These are phyloP conservation scores for Russula abietina DNA, from an alignment of 768 basidiomycete genomes.

Conservation along the genomic window DNA sequence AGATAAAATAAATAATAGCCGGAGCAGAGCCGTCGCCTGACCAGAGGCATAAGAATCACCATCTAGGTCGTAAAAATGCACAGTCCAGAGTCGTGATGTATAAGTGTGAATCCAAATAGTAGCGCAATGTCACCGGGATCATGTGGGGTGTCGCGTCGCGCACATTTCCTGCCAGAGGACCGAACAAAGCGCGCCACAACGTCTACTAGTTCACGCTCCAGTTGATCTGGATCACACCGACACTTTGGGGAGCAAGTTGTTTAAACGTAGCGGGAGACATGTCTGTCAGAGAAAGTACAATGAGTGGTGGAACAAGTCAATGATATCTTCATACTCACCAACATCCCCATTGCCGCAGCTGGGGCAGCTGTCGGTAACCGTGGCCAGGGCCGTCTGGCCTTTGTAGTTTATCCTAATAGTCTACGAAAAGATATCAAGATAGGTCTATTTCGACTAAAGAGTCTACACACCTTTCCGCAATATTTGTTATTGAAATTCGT, in stretches of 20 bases:
- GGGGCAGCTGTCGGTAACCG: slow-evolving; percentile 20
- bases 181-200: background rate
- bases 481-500: background rate
- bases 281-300: slow-evolving; percentile 7
- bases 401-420: background rate
- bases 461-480: slow-evolving; percentile 18
- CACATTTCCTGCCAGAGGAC: slow-evolving; percentile 14
- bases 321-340: slow-evolving; percentile 10
- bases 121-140: background rate
- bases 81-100: background rate
- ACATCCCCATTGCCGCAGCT: slow-evolving; percentile 18
- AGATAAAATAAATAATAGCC: slow-evolving; percentile 12
- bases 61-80: slow-evolving; percentile 1
- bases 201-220: slow-evolving; percentile 4
- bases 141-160: background rate
- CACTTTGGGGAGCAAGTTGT: background rate
- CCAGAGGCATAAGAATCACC: slow-evolving; percentile 12
- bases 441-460: background rate
- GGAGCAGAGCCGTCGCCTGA: slow-evolving; percentile 10
- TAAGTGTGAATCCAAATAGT: background rate
- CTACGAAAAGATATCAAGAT: slow-evolving; percentile 8
- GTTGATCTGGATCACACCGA: background rate
- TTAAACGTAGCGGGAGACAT: slow-evolving; percentile 19
- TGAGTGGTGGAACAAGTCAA: background rate
- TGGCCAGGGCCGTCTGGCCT: slow-evolving; percentile 14